Conservation (phyloP, 495 filamentous ascomycete genomes). For the Annulohypoxylon bovei region DNA sequence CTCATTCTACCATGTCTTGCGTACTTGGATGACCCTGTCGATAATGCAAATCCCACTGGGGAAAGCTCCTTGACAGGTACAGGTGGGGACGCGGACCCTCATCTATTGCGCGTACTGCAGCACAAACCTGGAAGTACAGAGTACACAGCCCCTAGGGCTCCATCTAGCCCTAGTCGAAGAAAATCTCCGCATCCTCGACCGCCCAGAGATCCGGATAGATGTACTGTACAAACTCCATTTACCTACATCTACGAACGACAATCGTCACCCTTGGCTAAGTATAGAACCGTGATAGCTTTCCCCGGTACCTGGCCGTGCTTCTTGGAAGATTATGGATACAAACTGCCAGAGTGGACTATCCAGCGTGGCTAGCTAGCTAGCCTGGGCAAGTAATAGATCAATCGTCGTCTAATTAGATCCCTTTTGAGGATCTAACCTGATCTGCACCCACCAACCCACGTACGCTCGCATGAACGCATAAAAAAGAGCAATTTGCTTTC, state of each 20-base stretch:
- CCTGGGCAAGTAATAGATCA: constrained; percentile 28
- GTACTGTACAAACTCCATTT: constrained; percentile 17
- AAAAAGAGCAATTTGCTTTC: constrained; percentile 41
- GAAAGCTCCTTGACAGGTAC: constrained; percentile 42
- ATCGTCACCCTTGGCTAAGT: constrained; percentile 10
- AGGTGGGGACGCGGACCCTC: constrained; percentile 34
- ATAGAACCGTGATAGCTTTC: constrained; percentile 15
- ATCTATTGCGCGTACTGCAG: constrained; percentile 10
- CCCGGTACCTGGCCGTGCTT: constrained; percentile 13
- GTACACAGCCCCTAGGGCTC: constrained; percentile 17
- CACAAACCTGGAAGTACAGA: constrained; percentile 12
- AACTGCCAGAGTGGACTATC: constrained; percentile 17
- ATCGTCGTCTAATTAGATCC: constrained; percentile 31
- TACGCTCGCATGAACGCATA: constrained; percentile 42
- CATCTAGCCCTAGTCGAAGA: constrained; percentile 30
- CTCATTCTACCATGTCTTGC: constrained; percentile 32
- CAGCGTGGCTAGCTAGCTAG: constrained; percentile 25
- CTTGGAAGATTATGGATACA: constrained; percentile 14
- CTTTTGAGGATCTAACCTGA: constrained; percentile 38
- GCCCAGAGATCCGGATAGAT: constrained; percentile 43
- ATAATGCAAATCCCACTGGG: constrained; percentile 43
- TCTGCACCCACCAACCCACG: constrained; percentile 25
- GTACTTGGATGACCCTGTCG: constrained; percentile 34
- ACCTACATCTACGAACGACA: constrained; percentile 1
- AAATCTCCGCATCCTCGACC: constrained; percentile 42